Evolutionary conservation across 2,329 filamentous ascomycete genomes (phyloP).

Genomic region (Ophiostoma pallidulum): DNA sequence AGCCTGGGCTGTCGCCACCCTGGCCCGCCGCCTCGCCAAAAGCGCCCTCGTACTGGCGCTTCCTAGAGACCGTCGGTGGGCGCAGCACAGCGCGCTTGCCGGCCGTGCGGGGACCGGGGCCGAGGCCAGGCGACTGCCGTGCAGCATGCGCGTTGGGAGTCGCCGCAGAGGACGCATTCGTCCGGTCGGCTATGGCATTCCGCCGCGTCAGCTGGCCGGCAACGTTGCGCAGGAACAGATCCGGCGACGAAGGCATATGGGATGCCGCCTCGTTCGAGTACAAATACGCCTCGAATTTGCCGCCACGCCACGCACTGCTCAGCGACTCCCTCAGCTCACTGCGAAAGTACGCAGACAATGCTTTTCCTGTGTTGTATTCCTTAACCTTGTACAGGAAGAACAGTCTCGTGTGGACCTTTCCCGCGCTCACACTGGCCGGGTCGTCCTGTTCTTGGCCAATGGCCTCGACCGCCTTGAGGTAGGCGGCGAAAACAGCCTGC

Average conservation of each 20-base stretch:
- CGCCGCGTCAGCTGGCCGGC: constrained; percentile 20
- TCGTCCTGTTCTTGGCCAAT: constrained; percentile 22
- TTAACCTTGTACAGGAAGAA: constrained; percentile 34
- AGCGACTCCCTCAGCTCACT: constrained; percentile 29
- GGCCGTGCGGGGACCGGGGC: constrained; percentile 15
- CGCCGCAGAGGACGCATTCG: neutral
- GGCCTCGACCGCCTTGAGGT: constrained; percentile 21
- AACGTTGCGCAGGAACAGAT: constrained; percentile 19
- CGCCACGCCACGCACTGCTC: constrained; percentile 25
- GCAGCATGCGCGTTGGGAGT: no score
- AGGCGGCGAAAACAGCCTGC: neutral
- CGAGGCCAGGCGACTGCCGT: no score
- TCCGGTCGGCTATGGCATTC: neutral
- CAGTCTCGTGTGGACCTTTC: constrained; percentile 25
- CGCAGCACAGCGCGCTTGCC: constrained; percentile 39
- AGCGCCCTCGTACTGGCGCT: constrained; percentile 30
- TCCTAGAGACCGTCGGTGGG: constrained; percentile 32
- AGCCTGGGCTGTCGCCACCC: constrained; percentile 11
- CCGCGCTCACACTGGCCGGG: constrained; percentile 20
- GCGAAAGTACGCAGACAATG: constrained; percentile 38
- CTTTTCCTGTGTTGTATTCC: constrained; percentile 25
- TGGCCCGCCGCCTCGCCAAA: constrained; percentile 25
- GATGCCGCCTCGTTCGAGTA: constrained; percentile 21
- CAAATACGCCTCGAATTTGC: constrained; percentile 28
- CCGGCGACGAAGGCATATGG: constrained; percentile 20